Base-by-base conservation (phyloP, 768 basidiomycete species). In the Neoboletus subvelutipes region DNA sequence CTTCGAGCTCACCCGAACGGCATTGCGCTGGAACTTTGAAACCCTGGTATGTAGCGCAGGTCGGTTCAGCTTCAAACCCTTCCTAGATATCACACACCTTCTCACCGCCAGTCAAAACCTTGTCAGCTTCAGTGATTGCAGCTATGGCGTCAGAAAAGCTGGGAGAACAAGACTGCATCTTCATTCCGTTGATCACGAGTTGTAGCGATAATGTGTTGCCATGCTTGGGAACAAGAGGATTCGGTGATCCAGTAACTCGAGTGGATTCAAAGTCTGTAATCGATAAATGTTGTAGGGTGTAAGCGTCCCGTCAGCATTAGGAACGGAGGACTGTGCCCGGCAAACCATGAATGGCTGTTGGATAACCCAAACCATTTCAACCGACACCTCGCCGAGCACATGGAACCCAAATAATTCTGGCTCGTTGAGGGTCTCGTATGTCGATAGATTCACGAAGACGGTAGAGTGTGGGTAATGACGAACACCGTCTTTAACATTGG, bases 311-410 rank as follows among this genome's bases (percentile, higher is more conserved):
- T 89, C 79, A 18, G 74, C 80, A 26, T 79, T 67, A 11, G 88
- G 83, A 26, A 77, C 68, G 10, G 94, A 26, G 94, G 95, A n/a
- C n/a, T n/a, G n/a, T 80, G 11, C 86, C 81, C 15, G 83, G 79
- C 79, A 83, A 96, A 0, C 92, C 92, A 68, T 97, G 33, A 97
- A 74, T 24, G 77, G 73, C 65, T 93, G 83, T n/a, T 83, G 79
- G 45, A 90, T 80, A 63, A 92, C 80, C 88, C 88, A 94, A 52
- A 94, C 85, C 26, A 92, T 87, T 77, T 94, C 75, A 63, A 92
- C 80, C 89, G 88, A 94, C 50, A 98, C 94, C 73, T 96, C 94
- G 43, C 94, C 94, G 94, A 24, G 94, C 93, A 94, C 52, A 17
- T 45, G 42, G 15, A 34, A 18, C 11, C 22, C 31, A 43, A 24